Evolutionary conservation across 2,329 filamentous ascomycete genomes (phyloP).

Genomic region (Zopfia rhizophila): DNA sequence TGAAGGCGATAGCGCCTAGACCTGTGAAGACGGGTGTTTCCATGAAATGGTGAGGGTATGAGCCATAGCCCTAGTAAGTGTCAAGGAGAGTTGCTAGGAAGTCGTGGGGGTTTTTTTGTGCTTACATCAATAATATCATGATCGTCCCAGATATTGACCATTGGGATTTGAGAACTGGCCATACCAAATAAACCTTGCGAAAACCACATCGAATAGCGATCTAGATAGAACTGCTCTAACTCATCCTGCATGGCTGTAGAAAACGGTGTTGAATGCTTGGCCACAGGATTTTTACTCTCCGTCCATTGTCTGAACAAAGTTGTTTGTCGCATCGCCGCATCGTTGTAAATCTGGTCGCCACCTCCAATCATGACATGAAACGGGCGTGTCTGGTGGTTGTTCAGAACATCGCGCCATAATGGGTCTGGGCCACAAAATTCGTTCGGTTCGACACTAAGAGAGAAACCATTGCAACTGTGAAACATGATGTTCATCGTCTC

Average conservation of each 20-base stretch:
- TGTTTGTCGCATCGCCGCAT: slow-evolving; percentile 80
- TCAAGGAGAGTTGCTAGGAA: slow-evolving; percentile 56
- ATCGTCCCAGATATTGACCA: slow-evolving; percentile 98
- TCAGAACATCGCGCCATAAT: slow-evolving; percentile 95
- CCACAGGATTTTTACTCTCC: slow-evolving; percentile 77
- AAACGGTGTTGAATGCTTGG: slow-evolving; percentile 83
- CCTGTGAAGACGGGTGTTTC: slow-evolving; percentile 88
- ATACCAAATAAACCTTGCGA: slow-evolving; percentile 94
- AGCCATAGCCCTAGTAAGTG: slow-evolving; percentile 82
- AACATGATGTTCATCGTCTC: slow-evolving; percentile 99
- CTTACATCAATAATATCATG: slow-evolving; percentile 69
- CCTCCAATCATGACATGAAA: slow-evolving; percentile 99
- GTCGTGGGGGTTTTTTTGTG: slow-evolving; percentile 3
- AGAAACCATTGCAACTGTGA: slow-evolving; percentile 97
- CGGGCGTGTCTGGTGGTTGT: slow-evolving; percentile 87
- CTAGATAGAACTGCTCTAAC: slow-evolving; percentile 86
- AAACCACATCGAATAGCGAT: slow-evolving; percentile 94
- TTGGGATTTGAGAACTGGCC: slow-evolving; percentile 92
- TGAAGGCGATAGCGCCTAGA: slow-evolving; percentile 90
- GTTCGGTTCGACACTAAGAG: slow-evolving; percentile 78
- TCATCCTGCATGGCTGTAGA: slow-evolving; percentile 86
- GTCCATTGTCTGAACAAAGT: slow-evolving; percentile 85
- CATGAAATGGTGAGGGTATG: slow-evolving; percentile 93
- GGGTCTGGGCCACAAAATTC: slow-evolving; percentile 92
- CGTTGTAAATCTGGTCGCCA: slow-evolving; percentile 97